Conservation (phyloP, 2,329 filamentous ascomycete genomes). For the Talaromyces sp. region DNA sequence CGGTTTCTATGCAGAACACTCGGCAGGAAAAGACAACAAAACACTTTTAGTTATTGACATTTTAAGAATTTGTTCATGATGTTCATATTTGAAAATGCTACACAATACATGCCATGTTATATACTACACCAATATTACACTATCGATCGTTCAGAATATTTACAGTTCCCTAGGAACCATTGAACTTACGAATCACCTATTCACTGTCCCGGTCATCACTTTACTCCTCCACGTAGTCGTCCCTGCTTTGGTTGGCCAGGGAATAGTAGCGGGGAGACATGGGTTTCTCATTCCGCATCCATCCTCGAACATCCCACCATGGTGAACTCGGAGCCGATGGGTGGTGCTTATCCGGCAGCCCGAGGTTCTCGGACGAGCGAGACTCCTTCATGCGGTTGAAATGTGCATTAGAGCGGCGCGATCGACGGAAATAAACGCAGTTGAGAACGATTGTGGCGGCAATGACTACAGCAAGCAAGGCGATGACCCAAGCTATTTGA, state of each 20-base stretch:
- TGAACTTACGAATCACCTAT: background rate
- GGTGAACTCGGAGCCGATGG: background rate
- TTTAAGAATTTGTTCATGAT: background rate
- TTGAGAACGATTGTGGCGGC: background rate
- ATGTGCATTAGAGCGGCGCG: background rate
- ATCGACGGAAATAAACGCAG: background rate
- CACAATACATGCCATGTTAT: background rate
- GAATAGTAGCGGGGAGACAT: background rate
- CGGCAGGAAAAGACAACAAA: background rate
- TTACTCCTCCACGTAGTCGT: background rate
- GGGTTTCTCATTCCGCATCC: background rate
- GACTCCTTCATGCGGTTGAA: background rate
- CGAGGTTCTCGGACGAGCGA: background rate
- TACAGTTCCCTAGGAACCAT: background rate
- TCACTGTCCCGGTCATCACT: background rate
- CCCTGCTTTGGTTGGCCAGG: background rate
- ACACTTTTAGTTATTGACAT: background rate
- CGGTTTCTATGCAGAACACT: background rate
- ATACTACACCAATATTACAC: background rate
- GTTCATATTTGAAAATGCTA: background rate
- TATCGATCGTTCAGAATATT: background rate
- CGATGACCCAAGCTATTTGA: background rate
- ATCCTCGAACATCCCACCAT: background rate
- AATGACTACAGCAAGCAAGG: background rate
- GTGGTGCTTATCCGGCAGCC: background rate